Evolutionary conservation across 1,284 basidiomycete species (phyloP).

Genomic region (Vanrija sp.): DNA sequence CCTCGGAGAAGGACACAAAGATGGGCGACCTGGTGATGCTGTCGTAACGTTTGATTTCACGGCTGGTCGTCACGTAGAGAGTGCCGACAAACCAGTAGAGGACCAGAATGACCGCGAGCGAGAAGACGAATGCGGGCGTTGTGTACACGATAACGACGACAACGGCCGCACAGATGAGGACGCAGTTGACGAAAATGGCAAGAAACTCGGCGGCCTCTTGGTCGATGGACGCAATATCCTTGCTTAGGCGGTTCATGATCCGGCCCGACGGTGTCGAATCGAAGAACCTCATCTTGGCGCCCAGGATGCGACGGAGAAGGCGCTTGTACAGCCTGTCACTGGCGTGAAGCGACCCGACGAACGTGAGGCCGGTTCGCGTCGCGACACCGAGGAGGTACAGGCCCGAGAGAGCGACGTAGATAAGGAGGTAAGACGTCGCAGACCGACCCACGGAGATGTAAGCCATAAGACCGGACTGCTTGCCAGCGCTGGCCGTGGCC

Average conservation of each 20-base stretch:
- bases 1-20: slow-evolving; percentile 55
- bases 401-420: slow-evolving; percentile 39
- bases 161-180: slow-evolving; percentile 38
- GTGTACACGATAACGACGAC: slow-evolving; percentile 43
- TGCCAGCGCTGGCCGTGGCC: slow-evolving; percentile 30
- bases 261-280: slow-evolving; percentile 51
- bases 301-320: slow-evolving; percentile 42
- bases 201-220: slow-evolving; percentile 47
- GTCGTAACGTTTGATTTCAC: slow-evolving; percentile 57
- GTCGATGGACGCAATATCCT: slow-evolving; percentile 54
- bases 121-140: slow-evolving; percentile 48
- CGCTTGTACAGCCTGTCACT: slow-evolving; percentile 36
- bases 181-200: slow-evolving; percentile 43
- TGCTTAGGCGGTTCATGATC: slow-evolving; percentile 54
- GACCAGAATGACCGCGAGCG: slow-evolving; percentile 47
- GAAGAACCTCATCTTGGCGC: slow-evolving; percentile 49
- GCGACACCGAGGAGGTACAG: slow-evolving; percentile 42
- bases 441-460: neutral
- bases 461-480: neutral
- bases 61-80: slow-evolving; percentile 51
- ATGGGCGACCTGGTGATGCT: slow-evolving; percentile 55
- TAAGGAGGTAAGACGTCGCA: slow-evolving; percentile 35
- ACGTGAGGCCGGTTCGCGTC: slow-evolving; percentile 35
- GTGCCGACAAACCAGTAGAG: slow-evolving; percentile 50
- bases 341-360: slow-evolving; percentile 40